Percentiles rank a stretch among this genome's conserved stretches.
Evolutionary conservation across 164 flowering plant species (phyloP).

Genomic region (Vitis labrusca): DNA sequence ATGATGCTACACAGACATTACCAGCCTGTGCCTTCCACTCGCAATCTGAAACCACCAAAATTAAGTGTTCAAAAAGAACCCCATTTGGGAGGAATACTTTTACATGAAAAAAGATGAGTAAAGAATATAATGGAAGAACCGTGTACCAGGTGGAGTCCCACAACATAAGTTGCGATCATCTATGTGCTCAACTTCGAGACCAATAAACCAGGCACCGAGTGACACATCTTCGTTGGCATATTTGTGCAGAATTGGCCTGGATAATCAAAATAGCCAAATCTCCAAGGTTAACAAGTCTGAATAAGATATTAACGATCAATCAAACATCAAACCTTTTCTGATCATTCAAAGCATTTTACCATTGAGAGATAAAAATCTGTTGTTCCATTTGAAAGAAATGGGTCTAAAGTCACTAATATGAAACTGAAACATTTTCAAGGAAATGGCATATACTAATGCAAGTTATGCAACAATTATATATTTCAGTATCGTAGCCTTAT

Average conservation of each 20-base stretch:
- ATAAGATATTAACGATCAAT: background rate
- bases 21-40: slow-evolving; percentile 25
- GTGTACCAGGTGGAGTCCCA: slow-evolving; percentile 36
- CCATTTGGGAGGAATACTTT: background rate
- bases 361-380: too few relatives aligned
- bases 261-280: background rate
- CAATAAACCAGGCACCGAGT: slow-evolving; percentile 35
- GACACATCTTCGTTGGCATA: slow-evolving; percentile 40
- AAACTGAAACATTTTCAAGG: too few relatives aligned
- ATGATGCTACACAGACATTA: slow-evolving; percentile 25
- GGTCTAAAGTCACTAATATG: too few relatives aligned
- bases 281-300: background rate
- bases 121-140: background rate
- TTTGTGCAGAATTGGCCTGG: slow-evolving; percentile 29
- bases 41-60: slow-evolving; percentile 14
- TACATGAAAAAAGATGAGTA: too few relatives aligned
- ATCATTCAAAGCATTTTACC: too few relatives aligned
- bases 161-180: slow-evolving; percentile 37
- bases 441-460: too few relatives aligned
- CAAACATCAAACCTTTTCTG: too few relatives aligned
- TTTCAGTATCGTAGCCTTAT: too few relatives aligned
- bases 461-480: too few relatives aligned
- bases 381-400: too few relatives aligned
- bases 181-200: slow-evolving; percentile 35
- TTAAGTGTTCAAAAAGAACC: background rate